phyloP scores from a whole-genome alignment of 352 stramenopile genomes.

The Globisporangium takayamanum region DNA sequence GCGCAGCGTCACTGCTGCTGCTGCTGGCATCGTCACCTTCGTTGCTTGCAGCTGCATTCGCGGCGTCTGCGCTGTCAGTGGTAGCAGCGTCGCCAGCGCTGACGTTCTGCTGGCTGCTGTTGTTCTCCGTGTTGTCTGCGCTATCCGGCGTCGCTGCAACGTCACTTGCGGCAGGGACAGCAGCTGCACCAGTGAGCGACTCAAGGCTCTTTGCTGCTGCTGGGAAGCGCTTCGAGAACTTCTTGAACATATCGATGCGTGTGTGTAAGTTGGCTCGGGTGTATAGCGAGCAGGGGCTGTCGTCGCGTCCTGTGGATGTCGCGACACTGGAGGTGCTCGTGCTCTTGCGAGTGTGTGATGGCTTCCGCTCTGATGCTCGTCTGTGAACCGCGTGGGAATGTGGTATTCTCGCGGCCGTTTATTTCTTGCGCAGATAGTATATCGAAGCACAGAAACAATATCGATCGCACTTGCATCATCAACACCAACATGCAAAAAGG shows the following conservation, averaged over 20 bases:
- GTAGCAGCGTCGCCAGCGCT: neutral
- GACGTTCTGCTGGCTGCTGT: slow-evolving; percentile 5
- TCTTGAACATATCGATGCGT: slow-evolving; percentile 59
- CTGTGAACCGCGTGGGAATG: neutral
- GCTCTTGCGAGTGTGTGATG: neutral
- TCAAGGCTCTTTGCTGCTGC: slow-evolving; percentile 61
- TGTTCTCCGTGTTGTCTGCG: slow-evolving; percentile 1
- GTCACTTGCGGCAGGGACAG: neutral
- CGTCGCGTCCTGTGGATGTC: neutral
- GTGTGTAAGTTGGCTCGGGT: neutral
- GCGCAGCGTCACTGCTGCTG: neutral
- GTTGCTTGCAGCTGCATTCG: neutral
- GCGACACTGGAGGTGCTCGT: no score
- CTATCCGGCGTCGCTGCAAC: slow-evolving; percentile 19
- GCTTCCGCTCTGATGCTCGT: slow-evolving; percentile 2
- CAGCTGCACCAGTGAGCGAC: slow-evolving; percentile 31
- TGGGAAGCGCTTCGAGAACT: slow-evolving; percentile 69
- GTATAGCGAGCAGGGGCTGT: neutral
- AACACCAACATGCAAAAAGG: slow-evolving; percentile 32
- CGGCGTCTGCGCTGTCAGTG: neutral
- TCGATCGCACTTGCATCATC: neutral
- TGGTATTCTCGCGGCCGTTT: slow-evolving; percentile 2
- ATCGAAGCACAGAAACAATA: no score
- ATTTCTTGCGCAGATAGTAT: slow-evolving; percentile 1
- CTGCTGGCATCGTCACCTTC: slow-evolving; percentile 1